Evolutionary conservation across 345 rosid genomes (phyloP), one percentile per base, ranked within the genome.

Genomic region (Cardamine chenopodiifolia): DNA sequence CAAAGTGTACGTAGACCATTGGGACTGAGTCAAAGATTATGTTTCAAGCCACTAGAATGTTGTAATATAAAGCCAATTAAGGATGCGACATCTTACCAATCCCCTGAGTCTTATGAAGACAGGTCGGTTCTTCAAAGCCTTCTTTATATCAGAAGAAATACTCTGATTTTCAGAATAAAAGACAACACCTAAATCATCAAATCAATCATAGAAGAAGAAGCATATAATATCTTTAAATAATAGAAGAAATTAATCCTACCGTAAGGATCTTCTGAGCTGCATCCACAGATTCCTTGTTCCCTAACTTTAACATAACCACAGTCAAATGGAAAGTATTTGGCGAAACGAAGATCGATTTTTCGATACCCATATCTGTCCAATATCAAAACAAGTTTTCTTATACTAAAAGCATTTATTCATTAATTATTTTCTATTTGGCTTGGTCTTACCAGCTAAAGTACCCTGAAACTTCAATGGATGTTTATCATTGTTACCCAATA

Each of bases 321-420:
- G 97, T 95, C 77, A 95, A 80, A 83, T 92, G 99, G 66, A 92
- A 86, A 37, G 91, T 86, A 57, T 82, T 80, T 12, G 97, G 96
- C 17, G 82, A 86, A 50, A 86, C 82, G 71, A 95, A 92, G 60
- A 92, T 89, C 28, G 97, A 92, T 70, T 77, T 78, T 39, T 89
- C 93, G 58, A 95, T 85, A 76, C 96, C 84, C 66, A 77, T 74
- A 32, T 81, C 99, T 89, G 90, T 35, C 65, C 74, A 82, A 52
- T 22, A 37, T 68, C 7, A 73, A 64, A 60, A 28, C 61, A 58
- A 25, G 15, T 37, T 7, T 31, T 31, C 0, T 37, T 2, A 11
- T 34, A 19, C 11, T 37, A 17, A 14, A 42, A 39, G 8, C 15
- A 37, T 8, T 31, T 17, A 15, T 17, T 69, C 47, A 54, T 28